These are phyloP conservation scores for Geranium brycei DNA, from an alignment of 345 rosid species.

Conservation along the genomic window DNA sequence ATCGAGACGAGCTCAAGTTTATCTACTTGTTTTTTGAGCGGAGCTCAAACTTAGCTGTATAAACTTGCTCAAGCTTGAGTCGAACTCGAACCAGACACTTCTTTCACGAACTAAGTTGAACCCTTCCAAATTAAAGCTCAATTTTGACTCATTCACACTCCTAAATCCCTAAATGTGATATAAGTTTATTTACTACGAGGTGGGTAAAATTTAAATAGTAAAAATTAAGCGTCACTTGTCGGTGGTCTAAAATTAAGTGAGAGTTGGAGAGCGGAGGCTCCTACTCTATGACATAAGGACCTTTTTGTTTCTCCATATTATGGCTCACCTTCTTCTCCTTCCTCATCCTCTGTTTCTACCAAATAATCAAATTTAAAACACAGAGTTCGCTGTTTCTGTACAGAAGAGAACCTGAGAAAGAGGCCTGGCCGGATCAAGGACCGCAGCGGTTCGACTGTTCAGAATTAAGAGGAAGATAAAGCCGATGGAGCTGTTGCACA, in stretches of 20 bases:
- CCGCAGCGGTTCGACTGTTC: slow-evolving; percentile 18
- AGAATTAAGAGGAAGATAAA: slow-evolving; percentile 9
- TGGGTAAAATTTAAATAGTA: no score
- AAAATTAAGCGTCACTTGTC: background rate
- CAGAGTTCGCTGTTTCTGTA: background rate
- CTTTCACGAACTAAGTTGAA: no score
- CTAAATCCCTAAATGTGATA: no score
- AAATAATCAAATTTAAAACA: background rate
- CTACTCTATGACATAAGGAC: background rate
- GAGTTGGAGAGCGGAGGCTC: background rate
- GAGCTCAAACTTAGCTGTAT: no score
- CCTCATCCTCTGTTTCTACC: background rate
- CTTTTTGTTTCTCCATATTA: background rate
- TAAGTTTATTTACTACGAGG: no score
- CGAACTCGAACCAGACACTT: no score
- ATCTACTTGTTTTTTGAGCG: no score
- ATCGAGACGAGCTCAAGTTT: no score
- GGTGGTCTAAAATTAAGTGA: background rate
- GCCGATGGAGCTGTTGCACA: slow-evolving; percentile 40
- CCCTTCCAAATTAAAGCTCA: no score
- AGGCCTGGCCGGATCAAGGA: slow-evolving; percentile 27
- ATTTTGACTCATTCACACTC: no score
- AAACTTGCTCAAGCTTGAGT: no score
- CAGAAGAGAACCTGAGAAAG: no score
- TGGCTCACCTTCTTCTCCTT: background rate